A percentile compares a stretch with the other conserved stretches of the same genome.
Evolutionary conservation across 768 basidiomycete genomes (phyloP).

Genomic region (Tephrocybe sp.): DNA sequence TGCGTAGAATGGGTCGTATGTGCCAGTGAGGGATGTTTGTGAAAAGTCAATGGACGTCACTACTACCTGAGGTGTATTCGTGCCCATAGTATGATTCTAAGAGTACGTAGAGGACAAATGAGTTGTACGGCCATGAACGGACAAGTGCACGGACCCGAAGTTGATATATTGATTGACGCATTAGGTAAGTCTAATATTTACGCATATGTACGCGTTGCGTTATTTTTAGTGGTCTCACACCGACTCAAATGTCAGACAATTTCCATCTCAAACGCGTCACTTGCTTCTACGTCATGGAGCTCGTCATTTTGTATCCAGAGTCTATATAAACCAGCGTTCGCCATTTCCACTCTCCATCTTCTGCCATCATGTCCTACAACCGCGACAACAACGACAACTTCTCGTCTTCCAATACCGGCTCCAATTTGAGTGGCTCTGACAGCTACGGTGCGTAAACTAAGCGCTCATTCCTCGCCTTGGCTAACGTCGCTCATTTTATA

Average conservation of each 20-base stretch:
- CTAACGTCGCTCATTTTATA: neutral
- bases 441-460: constrained; percentile 3
- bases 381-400: constrained; percentile 8
- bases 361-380: constrained; percentile 17
- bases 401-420: constrained; percentile 9
- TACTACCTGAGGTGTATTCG: neutral
- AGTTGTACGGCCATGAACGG: neutral
- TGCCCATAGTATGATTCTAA: neutral
- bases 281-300: constrained; percentile 9
- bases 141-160: too few species aligned
- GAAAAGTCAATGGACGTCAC: constrained; percentile 35
- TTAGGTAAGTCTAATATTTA: neutral
- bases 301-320: constrained; percentile 4
- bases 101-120: too few species aligned
- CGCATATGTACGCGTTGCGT: constrained; percentile 10
- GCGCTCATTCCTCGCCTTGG: too few species aligned
- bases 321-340: constrained; percentile 9
- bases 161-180: neutral
- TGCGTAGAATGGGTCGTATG: constrained; percentile 38
- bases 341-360: neutral
- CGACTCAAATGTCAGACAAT: neutral
- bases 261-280: neutral
- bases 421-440: constrained; percentile 8
- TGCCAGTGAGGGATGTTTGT: constrained; percentile 29
- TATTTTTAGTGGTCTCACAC: constrained; percentile 1